phyloP scores from a whole-genome alignment of 352 stramenopile species.

The Phytophthora sojae region DNA sequence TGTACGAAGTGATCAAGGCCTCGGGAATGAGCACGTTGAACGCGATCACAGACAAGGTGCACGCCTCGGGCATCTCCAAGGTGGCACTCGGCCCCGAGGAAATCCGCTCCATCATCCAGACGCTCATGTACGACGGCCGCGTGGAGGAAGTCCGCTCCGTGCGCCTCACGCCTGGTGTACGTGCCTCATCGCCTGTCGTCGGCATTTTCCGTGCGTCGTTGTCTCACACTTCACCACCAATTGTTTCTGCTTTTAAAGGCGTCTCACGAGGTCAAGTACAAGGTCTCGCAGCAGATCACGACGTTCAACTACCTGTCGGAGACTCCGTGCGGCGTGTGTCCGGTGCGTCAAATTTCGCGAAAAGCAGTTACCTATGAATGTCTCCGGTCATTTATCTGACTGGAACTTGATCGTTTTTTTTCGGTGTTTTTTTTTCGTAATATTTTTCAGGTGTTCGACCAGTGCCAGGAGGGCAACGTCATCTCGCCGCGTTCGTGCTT shows the following conservation, averaged over 20 bases:
- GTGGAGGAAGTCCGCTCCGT: slow-evolving; percentile 91
- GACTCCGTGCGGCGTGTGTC: slow-evolving; percentile 90
- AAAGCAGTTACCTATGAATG: not conserved
- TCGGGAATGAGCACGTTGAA: slow-evolving; percentile 89
- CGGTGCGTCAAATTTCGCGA: slow-evolving; percentile 49
- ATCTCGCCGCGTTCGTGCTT: slow-evolving; percentile 92
- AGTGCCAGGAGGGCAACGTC: slow-evolving; percentile 92
- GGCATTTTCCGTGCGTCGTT: not conserved
- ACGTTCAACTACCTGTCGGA: slow-evolving; percentile 91
- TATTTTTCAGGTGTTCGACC: slow-evolving; percentile 78
- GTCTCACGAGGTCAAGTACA: slow-evolving; percentile 88
- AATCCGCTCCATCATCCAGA: slow-evolving; percentile 93
- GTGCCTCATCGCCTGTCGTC: slow-evolving; percentile 18
- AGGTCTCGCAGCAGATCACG: slow-evolving; percentile 87
- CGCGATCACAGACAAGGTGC: slow-evolving; percentile 90
- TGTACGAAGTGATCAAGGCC: slow-evolving; percentile 92
- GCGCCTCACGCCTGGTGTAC: slow-evolving; percentile 78
- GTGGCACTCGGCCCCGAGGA: slow-evolving; percentile 91
- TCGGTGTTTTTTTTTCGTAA: slow-evolving; percentile 7
- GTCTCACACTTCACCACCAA: slow-evolving; percentile 11
- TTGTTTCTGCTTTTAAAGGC: slow-evolving; percentile 36
- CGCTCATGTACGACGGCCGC: slow-evolving; percentile 92
- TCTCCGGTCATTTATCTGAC: slow-evolving; percentile 15
- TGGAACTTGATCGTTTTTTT: not conserved
- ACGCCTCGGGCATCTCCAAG: slow-evolving; percentile 91